phyloP scores from a whole-genome alignment of 148 eudicot genomes.

The Chenopodium berlandieri region DNA sequence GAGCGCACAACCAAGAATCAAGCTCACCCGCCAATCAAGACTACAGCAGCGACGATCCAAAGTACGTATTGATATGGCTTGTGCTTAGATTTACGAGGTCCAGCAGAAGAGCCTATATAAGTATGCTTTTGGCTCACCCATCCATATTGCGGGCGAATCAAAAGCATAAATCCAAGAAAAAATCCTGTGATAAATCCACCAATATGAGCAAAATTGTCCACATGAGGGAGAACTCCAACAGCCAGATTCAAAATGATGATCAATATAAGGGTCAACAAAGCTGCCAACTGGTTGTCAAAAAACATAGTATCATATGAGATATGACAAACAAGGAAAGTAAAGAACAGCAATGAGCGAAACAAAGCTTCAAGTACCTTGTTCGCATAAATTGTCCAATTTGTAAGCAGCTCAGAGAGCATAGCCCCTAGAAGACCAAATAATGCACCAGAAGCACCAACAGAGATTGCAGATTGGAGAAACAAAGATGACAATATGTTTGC shows the following conservation, averaged over 20 bases:
- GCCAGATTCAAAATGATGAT: slow-evolving; percentile 68
- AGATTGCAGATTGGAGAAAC: slow-evolving; percentile 59
- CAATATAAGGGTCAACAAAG: slow-evolving; percentile 57
- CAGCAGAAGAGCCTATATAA: slow-evolving; percentile 29
- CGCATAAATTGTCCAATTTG: slow-evolving; percentile 88
- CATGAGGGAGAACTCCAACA: slow-evolving; percentile 84
- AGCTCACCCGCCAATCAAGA: slow-evolving; percentile 55
- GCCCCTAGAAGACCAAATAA: slow-evolving; percentile 87
- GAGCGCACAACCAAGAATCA: not conserved
- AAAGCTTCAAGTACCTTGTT: slow-evolving; percentile 57
- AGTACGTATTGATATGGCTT: slow-evolving; percentile 61
- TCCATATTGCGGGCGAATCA: slow-evolving; percentile 85
- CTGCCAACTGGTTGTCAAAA: slow-evolving; percentile 45
- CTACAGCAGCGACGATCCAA: slow-evolving; percentile 37
- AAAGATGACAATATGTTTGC: slow-evolving; percentile 70
- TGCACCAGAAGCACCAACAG: slow-evolving; percentile 98
- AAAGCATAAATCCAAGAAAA: slow-evolving; percentile 68
- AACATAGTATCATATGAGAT: not conserved
- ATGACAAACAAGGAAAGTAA: not conserved
- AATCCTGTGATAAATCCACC: slow-evolving; percentile 91
- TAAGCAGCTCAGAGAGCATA: slow-evolving; percentile 89
- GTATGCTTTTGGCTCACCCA: slow-evolving; percentile 54
- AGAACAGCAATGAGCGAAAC: not conserved
- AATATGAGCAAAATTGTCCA: slow-evolving; percentile 89
- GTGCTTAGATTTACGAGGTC: slow-evolving; percentile 50